Evolutionary conservation across 257 asterid species (phyloP).

Genomic region (Rauvolfia tetraphylla): DNA sequence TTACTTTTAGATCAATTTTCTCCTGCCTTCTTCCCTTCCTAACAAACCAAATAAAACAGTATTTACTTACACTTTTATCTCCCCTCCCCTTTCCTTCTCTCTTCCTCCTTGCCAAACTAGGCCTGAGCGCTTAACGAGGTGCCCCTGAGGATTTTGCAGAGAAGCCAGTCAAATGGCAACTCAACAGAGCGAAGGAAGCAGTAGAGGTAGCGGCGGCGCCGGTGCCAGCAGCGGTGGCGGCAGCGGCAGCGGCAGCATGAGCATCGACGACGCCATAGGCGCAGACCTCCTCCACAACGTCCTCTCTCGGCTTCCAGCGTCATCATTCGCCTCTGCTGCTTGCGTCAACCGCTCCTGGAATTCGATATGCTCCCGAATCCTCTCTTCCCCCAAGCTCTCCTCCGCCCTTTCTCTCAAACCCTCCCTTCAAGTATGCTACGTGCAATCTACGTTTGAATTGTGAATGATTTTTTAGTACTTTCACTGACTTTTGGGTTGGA

Average conservation of each 20-base stretch:
- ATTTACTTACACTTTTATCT: too few species aligned
- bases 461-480: neutral
- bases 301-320: slow-evolving; percentile 64
- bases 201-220: neutral
- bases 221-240: too few species aligned
- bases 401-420: slow-evolving; percentile 62
- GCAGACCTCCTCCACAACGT: slow-evolving; percentile 55
- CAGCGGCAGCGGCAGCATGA: neutral
- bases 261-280: slow-evolving; percentile 40
- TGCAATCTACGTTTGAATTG: neutral
- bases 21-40: too few species aligned
- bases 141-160: neutral
- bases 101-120: too few species aligned
- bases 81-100: too few species aligned
- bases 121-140: too few species aligned
- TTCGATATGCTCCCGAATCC: slow-evolving; percentile 49
- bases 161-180: slow-evolving; percentile 1
- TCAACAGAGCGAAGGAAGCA: neutral
- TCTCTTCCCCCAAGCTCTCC: slow-evolving; percentile 61
- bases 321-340: slow-evolving; percentile 62
- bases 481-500: neutral
- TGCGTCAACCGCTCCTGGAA: slow-evolving; percentile 84
- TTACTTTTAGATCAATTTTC: too few species aligned
- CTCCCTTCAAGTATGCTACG: slow-evolving; percentile 43
- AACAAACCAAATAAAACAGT: too few species aligned